These are phyloP conservation scores for Exophiala sideris DNA, from an alignment of 2,329 filamentous ascomycete genomes.

Conservation along the genomic window DNA sequence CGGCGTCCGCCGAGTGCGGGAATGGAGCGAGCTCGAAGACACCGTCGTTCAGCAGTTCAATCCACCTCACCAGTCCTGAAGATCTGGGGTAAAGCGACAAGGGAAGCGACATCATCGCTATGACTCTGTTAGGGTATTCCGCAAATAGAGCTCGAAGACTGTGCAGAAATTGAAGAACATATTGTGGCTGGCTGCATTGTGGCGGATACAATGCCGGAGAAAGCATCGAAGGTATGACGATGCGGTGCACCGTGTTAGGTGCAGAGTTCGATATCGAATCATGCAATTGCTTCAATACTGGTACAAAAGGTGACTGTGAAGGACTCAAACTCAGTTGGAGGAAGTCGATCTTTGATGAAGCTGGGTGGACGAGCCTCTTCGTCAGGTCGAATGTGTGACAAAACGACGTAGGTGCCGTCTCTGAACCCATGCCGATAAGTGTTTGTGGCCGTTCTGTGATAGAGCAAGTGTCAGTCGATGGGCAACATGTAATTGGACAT, in stretches of 20 bases:
- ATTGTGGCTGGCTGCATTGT: constrained; percentile 63
- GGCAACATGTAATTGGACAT: neutral
- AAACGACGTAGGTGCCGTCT: constrained; percentile 45
- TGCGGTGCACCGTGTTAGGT: constrained; percentile 64
- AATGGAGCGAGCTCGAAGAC: constrained; percentile 78
- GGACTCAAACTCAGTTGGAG: constrained; percentile 43
- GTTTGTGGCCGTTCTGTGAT: constrained; percentile 30
- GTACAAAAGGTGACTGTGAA: constrained; percentile 56
- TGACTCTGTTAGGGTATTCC: constrained; percentile 61
- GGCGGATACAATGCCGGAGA: constrained; percentile 81
- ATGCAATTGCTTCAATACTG: constrained; percentile 60
- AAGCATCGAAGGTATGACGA: constrained; percentile 80
- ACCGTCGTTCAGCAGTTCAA: constrained; percentile 79
- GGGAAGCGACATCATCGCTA: constrained; percentile 72
- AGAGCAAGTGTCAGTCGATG: constrained; percentile 13
- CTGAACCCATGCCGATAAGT: constrained; percentile 37
- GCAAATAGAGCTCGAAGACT: constrained; percentile 71
- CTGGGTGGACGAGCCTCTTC: constrained; percentile 59
- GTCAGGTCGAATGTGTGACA: constrained; percentile 72
- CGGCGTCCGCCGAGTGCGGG: constrained; percentile 57
- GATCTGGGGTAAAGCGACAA: constrained; percentile 73
- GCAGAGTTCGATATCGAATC: constrained; percentile 54
- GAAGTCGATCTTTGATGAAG: constrained; percentile 52
- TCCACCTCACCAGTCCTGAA: constrained; percentile 76
- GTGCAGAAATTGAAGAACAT: constrained; percentile 78